Evolutionary conservation across 1,139 yeast genomes (phyloP).

Genomic region (Saccharomyces hybrid): DNA sequence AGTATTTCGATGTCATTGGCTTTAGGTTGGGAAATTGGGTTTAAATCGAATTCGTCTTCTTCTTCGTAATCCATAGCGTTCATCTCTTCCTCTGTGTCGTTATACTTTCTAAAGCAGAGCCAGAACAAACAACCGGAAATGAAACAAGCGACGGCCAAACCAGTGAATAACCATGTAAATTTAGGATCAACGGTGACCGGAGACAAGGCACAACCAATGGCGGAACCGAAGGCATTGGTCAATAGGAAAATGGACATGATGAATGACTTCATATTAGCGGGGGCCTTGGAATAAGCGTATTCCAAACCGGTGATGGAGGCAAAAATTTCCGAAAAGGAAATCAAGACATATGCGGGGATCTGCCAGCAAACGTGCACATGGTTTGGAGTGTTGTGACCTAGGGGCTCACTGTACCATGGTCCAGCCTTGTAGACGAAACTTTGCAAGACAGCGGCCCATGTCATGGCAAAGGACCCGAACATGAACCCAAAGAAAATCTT

Average conservation of each 20-base stretch:
- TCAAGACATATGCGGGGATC: conserved; percentile 44
- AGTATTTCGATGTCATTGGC: conserved; percentile 6
- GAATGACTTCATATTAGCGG: conserved; percentile 58
- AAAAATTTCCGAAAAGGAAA: conserved; percentile 64
- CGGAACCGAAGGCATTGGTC: conserved; percentile 60
- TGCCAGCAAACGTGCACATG: conserved; percentile 37
- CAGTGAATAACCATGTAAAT: conserved; percentile 59
- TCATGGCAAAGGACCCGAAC: conserved; percentile 62
- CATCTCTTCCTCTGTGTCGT: conserved; percentile 52
- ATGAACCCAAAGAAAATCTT: conserved; percentile 72
- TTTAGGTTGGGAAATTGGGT: background rate
- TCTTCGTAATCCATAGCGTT: conserved; percentile 43
- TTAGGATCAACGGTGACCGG: conserved; percentile 61
- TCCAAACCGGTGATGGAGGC: conserved; percentile 63
- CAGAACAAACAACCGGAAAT: conserved; percentile 58
- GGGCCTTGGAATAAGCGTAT: conserved; percentile 63
- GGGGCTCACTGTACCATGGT: conserved; percentile 66
- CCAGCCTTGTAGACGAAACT: conserved; percentile 63
- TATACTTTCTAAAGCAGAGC: conserved; percentile 50
- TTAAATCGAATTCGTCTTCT: conserved; percentile 10
- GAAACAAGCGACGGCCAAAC: conserved; percentile 52
- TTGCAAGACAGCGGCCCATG: conserved; percentile 77
- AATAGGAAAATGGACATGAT: conserved; percentile 61
- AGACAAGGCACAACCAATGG: conserved; percentile 64
- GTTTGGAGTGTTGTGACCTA: conserved; percentile 36